Evolutionary conservation across 129 eudicot genomes (phyloP).

Genomic region (Escallonia herrerae): DNA sequence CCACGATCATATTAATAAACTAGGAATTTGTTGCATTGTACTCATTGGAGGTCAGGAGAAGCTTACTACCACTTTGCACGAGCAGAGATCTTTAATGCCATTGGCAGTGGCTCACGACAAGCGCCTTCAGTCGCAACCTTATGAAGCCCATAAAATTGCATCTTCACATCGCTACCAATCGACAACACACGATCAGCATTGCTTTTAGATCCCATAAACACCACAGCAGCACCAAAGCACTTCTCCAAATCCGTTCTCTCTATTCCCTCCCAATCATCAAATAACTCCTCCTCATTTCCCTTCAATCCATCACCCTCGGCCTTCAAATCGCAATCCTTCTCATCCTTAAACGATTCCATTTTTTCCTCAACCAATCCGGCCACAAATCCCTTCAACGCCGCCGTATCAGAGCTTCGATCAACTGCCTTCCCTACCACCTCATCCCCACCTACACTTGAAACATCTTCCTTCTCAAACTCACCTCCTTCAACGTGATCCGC

Average conservation of each 20-base stretch:
- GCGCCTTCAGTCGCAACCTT: conserved; percentile 69
- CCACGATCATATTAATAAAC: not conserved
- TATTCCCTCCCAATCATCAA: conserved; percentile 69
- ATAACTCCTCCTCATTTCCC: conserved; percentile 30
- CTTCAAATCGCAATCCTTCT: conserved; percentile 11
- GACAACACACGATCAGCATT: conserved; percentile 24
- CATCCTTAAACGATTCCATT: not conserved
- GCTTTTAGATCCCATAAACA: conserved; percentile 35
- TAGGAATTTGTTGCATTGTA: not conserved
- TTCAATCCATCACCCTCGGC: conserved; percentile 14
- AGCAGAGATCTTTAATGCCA: conserved; percentile 66
- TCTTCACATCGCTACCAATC: conserved; percentile 37
- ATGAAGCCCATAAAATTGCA: conserved; percentile 61
- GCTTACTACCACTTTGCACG: conserved; percentile 72
- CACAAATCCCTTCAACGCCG: not conserved
- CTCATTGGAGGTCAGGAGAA: conserved; percentile 3
- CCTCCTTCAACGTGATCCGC: not conserved
- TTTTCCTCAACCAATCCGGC: not conserved
- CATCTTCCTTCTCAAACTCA: not conserved
- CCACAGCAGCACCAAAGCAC: conserved; percentile 49
- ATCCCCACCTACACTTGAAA: conserved; percentile 27
- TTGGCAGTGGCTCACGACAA: conserved; percentile 57
- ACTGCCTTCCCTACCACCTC: conserved; percentile 14
- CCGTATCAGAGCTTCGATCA: conserved; percentile 20
- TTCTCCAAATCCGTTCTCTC: conserved; percentile 65